A percentile compares a stretch with the other conserved stretches of the same genome.
These are phyloP conservation scores for Cutaneotrichosporon sp. DNA, from an alignment of 1,284 basidiomycete genomes.

Conservation along the genomic window DNA sequence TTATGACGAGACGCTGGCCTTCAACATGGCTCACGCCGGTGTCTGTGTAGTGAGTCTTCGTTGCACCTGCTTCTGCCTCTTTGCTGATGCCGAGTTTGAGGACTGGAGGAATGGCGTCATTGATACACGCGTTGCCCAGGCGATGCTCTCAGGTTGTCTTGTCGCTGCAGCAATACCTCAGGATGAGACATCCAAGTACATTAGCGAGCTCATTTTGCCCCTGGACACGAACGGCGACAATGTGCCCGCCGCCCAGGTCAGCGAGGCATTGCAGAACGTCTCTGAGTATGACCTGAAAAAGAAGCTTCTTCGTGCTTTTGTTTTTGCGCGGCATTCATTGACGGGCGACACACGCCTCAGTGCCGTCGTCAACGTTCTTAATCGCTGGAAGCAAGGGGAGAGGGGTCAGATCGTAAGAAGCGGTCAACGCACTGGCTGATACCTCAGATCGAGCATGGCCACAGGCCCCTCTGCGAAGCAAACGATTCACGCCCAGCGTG, in stretches of 20 bases:
- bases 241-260: neutral
- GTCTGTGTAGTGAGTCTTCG: slow-evolving; percentile 31
- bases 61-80: neutral
- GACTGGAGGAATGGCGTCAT: slow-evolving; percentile 28
- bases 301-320: neutral
- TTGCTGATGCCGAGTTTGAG: slow-evolving; percentile 24
- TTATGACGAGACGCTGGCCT: slow-evolving; percentile 21
- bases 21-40: slow-evolving; percentile 23
- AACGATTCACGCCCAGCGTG: slow-evolving; percentile 1
- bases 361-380: neutral
- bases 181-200: slow-evolving; percentile 24
- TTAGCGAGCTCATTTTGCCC: slow-evolving; percentile 1
- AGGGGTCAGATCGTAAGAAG: slow-evolving; percentile 7
- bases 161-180: slow-evolving; percentile 34
- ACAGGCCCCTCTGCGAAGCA: slow-evolving; percentile 1
- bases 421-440: neutral
- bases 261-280: neutral
- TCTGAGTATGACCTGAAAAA: neutral
- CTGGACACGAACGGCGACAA: neutral
- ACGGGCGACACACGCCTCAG: neutral
- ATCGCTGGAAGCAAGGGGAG: neutral
- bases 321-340: slow-evolving; percentile 6
- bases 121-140: slow-evolving; percentile 30
- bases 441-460: slow-evolving; percentile 1
- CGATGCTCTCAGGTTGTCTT: slow-evolving; percentile 38